phyloP scores from a whole-genome alignment of 192 early-diverging fungal species.

The Podila horticola region DNA sequence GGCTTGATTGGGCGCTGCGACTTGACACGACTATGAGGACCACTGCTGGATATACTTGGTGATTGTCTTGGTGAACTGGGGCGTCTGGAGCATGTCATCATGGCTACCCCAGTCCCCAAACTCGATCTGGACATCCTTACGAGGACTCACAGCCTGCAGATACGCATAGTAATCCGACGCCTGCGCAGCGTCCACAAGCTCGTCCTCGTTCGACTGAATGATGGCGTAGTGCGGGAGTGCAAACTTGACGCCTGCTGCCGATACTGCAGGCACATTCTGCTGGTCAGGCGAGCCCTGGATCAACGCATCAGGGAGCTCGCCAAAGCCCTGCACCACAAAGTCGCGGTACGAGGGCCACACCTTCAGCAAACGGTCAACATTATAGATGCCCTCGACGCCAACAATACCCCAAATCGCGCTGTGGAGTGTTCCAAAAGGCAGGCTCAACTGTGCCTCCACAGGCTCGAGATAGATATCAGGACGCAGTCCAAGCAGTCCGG shows the following conservation, averaged over 20 bases:
- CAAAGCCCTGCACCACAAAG: constrained; percentile 82
- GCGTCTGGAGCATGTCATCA: constrained; percentile 47
- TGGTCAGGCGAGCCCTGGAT: constrained; percentile 60
- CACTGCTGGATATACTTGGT: constrained; percentile 20
- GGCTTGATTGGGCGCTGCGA: neutral
- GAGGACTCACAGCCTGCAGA: constrained; percentile 33
- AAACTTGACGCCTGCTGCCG: neutral
- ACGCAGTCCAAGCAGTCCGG: constrained; percentile 67
- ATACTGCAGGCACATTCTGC: neutral
- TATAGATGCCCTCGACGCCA: constrained; percentile 89
- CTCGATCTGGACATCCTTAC: constrained; percentile 16
- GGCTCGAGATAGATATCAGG: constrained; percentile 42
- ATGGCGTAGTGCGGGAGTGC: constrained; percentile 63
- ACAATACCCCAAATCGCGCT: constrained; percentile 65
- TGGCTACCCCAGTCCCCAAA: constrained; percentile 50
- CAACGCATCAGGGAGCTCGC: constrained; percentile 49
- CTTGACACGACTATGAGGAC: neutral
- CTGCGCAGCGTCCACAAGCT: constrained; percentile 72
- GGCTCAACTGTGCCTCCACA: constrained; percentile 17
- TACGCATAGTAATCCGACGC: constrained; percentile 53
- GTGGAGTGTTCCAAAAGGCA: constrained; percentile 22
- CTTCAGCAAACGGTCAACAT: constrained; percentile 71
- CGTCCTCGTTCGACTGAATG: constrained; percentile 75
- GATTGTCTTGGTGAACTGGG: constrained; percentile 28
- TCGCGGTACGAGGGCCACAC: constrained; percentile 74